Percentiles rank a stretch among this genome's conserved stretches.
Evolutionary conservation across 805 yeast genomes (phyloP).

Genomic region (Wickerhamiella parazyma): DNA sequence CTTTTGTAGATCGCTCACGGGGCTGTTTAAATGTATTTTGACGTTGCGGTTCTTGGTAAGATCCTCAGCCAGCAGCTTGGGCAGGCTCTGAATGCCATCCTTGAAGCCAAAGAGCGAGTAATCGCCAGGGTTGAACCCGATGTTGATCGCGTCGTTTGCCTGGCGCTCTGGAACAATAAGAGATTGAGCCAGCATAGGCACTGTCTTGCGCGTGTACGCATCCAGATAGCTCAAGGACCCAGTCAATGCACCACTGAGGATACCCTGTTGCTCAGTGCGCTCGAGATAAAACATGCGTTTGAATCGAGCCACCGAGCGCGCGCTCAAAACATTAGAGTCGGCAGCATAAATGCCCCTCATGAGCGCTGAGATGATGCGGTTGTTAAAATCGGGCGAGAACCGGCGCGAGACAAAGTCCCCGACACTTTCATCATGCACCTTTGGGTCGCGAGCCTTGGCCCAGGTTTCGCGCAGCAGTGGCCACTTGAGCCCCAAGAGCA

Average conservation of each 20-base stretch:
- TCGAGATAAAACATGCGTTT: conserved; percentile 47
- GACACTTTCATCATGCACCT: conserved; percentile 52
- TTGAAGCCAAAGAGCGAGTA: conserved; percentile 19
- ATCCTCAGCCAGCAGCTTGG: conserved; percentile 18
- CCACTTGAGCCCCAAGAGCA: conserved; percentile 40
- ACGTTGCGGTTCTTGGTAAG: conserved; percentile 16
- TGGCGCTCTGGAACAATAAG: conserved; percentile 10
- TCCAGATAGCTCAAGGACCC: conserved; percentile 24
- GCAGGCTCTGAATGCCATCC: conserved; percentile 22
- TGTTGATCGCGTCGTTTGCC: conserved; percentile 3
- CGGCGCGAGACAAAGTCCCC: conserved; percentile 53
- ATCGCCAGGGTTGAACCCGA: conserved; percentile 6
- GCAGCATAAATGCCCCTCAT: conserved; percentile 87
- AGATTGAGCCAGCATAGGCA: conserved; percentile 16
- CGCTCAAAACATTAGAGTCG: conserved; percentile 56
- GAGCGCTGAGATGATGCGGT: conserved; percentile 63
- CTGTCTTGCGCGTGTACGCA: conserved; percentile 15
- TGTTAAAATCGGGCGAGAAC: conserved; percentile 41
- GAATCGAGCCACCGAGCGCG: conserved; percentile 38
- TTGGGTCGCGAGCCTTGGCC: conserved; percentile 18
- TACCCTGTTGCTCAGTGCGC: conserved; percentile 34
- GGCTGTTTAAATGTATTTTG: conserved; percentile 13
- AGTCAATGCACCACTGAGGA: conserved; percentile 34
- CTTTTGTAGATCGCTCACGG: conserved; percentile 10
- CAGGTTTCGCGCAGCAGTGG: conserved; percentile 31